These are phyloP conservation scores for Boletus huronensis DNA, from an alignment of 768 basidiomycete genomes.

Conservation along the genomic window DNA sequence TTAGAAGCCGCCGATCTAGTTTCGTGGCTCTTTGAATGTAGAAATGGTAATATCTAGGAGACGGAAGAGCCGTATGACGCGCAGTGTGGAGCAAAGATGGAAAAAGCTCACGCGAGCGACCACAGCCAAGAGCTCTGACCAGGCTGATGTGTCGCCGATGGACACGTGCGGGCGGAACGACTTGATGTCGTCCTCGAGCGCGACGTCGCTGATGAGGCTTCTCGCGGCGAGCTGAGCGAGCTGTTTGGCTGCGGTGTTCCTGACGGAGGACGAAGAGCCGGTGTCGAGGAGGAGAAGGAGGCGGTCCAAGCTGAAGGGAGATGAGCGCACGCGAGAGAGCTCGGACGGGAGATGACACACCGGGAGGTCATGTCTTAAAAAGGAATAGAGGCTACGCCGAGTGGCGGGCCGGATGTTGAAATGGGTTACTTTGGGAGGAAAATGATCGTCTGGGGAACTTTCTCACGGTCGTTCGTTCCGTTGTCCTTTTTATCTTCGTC, in stretches of 20 bases:
- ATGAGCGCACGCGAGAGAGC: background rate
- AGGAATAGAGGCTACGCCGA: conserved; percentile 52
- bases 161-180: conserved; percentile 52
- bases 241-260: conserved; percentile 95
- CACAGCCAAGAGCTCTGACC: conserved; percentile 88
- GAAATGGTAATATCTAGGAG: conserved; percentile 78
- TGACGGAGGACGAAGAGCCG: conserved; percentile 84
- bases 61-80: background rate
- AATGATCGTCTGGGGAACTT: conserved; percentile 50
- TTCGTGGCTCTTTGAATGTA: conserved; percentile 90
- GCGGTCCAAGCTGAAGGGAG: conserved; percentile 76
- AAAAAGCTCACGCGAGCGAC: conserved; percentile 67
- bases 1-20: conserved; percentile 87
- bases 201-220: conserved; percentile 78
- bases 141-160: conserved; percentile 67
- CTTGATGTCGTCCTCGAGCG: conserved; percentile 77
- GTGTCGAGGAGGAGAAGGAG: conserved; percentile 94
- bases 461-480: conserved; percentile 42
- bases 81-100: background rate
- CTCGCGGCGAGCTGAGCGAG: conserved; percentile 88
- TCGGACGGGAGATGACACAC: conserved; percentile 32
- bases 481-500: conserved; percentile 64
- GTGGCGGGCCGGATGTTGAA: conserved; percentile 37
- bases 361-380: conserved; percentile 73
- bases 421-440: conserved; percentile 42